These are phyloP conservation scores for Purpureocillium takamizusanense DNA, from an alignment of 2,329 filamentous ascomycete genomes.

Conservation along the genomic window DNA sequence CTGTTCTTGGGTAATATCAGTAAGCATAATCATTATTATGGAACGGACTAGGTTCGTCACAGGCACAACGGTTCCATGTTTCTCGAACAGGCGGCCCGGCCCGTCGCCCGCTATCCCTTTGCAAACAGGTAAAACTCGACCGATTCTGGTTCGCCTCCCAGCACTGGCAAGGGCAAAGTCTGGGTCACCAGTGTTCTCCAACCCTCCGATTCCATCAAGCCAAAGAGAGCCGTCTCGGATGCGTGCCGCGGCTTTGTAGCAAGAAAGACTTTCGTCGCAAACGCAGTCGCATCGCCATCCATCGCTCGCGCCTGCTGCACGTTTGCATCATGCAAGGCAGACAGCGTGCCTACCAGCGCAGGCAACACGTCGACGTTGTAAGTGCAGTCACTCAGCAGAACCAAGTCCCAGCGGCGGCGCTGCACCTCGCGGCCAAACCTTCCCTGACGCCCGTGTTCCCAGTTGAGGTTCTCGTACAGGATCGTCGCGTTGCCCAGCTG, in stretches of 20 bases:
- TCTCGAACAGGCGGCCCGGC: neutral
- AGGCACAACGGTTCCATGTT: neutral
- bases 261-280: slow-evolving; percentile 36
- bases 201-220: slow-evolving; percentile 31
- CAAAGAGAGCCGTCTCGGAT: slow-evolving; percentile 40
- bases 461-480: slow-evolving; percentile 47
- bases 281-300: slow-evolving; percentile 7
- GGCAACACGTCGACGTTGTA: slow-evolving; percentile 50
- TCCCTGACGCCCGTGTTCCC: slow-evolving; percentile 40
- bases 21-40: too few relatives aligned
- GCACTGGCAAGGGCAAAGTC: slow-evolving; percentile 33
- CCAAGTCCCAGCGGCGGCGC: slow-evolving; percentile 39
- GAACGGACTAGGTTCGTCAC: neutral
- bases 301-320: slow-evolving; percentile 8
- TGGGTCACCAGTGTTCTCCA: slow-evolving; percentile 35
- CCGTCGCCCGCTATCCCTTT: slow-evolving; percentile 14
- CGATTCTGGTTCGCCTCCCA: slow-evolving; percentile 32
- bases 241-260: slow-evolving; percentile 48
- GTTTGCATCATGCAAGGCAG: slow-evolving; percentile 34
- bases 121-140: slow-evolving; percentile 46
- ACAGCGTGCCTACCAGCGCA: slow-evolving; percentile 43
- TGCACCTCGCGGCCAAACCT: slow-evolving; percentile 30
- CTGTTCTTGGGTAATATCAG: too few relatives aligned
- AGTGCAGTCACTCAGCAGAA: slow-evolving; percentile 51
- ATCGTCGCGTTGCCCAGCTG: slow-evolving; percentile 15